Conservation (phyloP, 2,329 filamentous ascomycete genomes). For the Beauveria pseudobassiana region DNA sequence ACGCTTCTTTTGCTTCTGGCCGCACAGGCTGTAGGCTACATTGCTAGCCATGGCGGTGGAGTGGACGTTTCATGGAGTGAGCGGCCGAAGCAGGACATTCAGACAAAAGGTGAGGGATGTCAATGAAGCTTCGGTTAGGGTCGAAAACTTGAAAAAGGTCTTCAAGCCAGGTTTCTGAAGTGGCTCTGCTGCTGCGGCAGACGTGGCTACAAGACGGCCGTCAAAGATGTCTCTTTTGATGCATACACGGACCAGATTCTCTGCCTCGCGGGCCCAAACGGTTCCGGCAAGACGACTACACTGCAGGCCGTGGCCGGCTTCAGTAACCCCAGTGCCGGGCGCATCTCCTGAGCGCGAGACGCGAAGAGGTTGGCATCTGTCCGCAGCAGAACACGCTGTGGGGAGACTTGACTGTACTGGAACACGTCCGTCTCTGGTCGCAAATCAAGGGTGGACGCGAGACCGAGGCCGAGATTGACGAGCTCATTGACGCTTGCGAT, state of each 20-base stretch:
- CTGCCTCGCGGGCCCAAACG: conserved; percentile 62
- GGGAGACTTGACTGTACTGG: conserved; percentile 56
- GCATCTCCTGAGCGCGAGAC: conserved; percentile 49
- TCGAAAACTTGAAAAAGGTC: conserved; percentile 21
- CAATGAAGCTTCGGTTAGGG: not conserved
- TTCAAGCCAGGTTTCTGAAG: conserved; percentile 24
- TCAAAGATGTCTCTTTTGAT: conserved; percentile 52
- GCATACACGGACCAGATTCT: conserved; percentile 55
- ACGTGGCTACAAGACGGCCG: conserved; percentile 38
- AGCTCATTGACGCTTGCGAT: conserved; percentile 52
- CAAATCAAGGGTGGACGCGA: conserved; percentile 42
- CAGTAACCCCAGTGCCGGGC: conserved; percentile 50
- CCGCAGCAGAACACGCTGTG: conserved; percentile 64
- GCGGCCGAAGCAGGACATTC: conserved; percentile 16
- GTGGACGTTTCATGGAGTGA: conserved; percentile 26
- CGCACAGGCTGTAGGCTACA: conserved; percentile 27
- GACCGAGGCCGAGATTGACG: conserved; percentile 39
- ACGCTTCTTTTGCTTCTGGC: conserved; percentile 25
- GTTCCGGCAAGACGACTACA: conserved; percentile 64
- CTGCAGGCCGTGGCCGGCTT: conserved; percentile 61
- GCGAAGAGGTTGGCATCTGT: conserved; percentile 43
- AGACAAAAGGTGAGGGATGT: not conserved
- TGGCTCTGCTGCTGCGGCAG: conserved; percentile 24
- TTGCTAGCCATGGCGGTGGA: conserved; percentile 27
- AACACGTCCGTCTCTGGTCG: conserved; percentile 59